Evolutionary conservation across 2,329 filamentous ascomycete genomes (phyloP), one percentile per base, ranked within the genome.

Genomic region (Penicillium capsulatum): DNA sequence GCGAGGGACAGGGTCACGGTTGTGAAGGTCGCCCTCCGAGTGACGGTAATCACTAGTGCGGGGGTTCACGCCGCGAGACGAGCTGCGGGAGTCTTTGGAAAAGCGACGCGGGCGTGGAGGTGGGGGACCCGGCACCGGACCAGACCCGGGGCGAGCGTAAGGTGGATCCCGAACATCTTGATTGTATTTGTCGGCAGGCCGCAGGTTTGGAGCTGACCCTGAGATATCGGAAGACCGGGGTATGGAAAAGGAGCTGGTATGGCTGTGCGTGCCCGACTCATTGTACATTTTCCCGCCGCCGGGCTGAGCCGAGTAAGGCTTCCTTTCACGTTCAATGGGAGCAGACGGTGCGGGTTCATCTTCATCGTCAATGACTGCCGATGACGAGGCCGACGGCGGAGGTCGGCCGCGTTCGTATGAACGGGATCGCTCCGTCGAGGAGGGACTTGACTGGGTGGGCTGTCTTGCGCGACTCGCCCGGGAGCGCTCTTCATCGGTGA

Each of bases 291-390:
- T 83, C 6, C 79, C 80, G 17, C 64, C 68, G 7, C 79, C 79
- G 11, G 79, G 77, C 16, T 75, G 73, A 1, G 74, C 75, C 17
- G 65, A 68, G 53, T 84, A 85, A 0, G 81, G 81, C 44, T 84
- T 78, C 26, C 81, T 69, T 52, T 84, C 77, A 4, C 81, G 75
- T 54, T 85, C 81, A 32, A 84, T 75, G 1, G 77, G 76, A 1
- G 73, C 66, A 0, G 68, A 57, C 0, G 70, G 60, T 1, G 66
- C 59, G 10, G 58, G 46, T 17, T 68, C 66, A n/a, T 71, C 64
- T 14, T 60, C 61, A 26, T 64, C 67, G 13, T 65, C 61, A 10
- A 69, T 57, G 4, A 60, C 56, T n/a, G 60, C 63, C 4, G 50
- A 57, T 8, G 54, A 58, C 28, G 50, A 53, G 17, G 56, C 49